phyloP scores from a whole-genome alignment of 495 filamentous ascomycete genomes.

The Aspergillus affinis region DNA sequence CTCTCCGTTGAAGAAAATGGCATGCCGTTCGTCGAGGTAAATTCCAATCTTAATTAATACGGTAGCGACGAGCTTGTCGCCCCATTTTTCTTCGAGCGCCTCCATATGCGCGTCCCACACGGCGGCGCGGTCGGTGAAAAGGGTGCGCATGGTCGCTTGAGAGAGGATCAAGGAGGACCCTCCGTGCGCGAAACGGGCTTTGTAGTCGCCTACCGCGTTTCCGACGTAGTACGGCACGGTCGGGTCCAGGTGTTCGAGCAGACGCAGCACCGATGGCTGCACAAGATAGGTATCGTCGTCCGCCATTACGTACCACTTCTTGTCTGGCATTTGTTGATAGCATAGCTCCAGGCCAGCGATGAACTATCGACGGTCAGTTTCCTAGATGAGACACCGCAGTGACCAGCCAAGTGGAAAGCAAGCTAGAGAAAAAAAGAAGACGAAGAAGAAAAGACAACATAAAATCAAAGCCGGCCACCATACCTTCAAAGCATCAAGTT shows the following conservation, averaged over 20 bases:
- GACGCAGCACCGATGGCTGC: conserved; percentile 1
- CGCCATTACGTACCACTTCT: conserved; percentile 12
- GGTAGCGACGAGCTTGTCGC: conserved; percentile 3
- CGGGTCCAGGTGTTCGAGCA: conserved; percentile 7
- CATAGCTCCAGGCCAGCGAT: conserved; percentile 6
- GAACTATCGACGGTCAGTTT: conserved; percentile 2
- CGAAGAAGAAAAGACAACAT: not conserved
- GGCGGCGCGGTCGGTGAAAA: not conserved
- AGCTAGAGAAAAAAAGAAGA: not conserved
- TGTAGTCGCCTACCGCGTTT: conserved; percentile 9
- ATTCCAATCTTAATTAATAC: conserved; percentile 1
- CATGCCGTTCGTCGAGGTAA: conserved; percentile 8
- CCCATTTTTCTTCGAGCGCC: conserved; percentile 9
- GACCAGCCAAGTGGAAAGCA: not conserved
- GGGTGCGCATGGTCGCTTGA: conserved; percentile 1
- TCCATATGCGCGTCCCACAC: conserved; percentile 2
- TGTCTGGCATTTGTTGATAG: conserved; percentile 7
- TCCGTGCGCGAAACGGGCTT: conserved; percentile 9
- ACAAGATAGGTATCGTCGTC: conserved; percentile 11
- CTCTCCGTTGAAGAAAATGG: conserved; percentile 8
- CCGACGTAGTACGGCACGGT: conserved; percentile 2
- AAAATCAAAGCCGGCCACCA: too few species aligned
- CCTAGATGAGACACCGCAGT: not conserved
- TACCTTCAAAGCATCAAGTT: conserved; percentile 11
- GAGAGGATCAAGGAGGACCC: conserved; percentile 11